Evolutionary conservation across 1,139 yeast species (phyloP), one percentile per base, ranked within the genome.

Genomic region (Lodderomyces theae): DNA sequence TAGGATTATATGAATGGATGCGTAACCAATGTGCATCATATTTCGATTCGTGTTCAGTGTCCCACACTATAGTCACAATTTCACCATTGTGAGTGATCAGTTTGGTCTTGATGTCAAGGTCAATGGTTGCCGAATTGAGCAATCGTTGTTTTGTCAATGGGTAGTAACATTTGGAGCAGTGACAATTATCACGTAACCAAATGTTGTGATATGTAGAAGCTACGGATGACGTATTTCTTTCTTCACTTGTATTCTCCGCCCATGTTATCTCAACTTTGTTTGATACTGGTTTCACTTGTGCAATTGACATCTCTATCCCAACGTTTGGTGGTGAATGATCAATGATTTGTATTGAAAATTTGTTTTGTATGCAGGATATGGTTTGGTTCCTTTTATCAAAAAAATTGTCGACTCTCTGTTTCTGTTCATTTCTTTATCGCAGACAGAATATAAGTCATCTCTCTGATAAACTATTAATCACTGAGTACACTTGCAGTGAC

Each of bases 121-220:
- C 74, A 40, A 80, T 76, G 11, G 61, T 57, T 47, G 80, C 80
- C 9, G 86, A 78, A 52, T 82, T 79, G 38, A 80, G 67, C 15
- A 82, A 61, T 36, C 90, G 62, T 58, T 84, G 92, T 51, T 78
- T 80, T 19, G 90, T 84, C 39, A 65, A 59, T 2, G 72, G 65
- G 52, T 78, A 82, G 60, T 72, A 80, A 58, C 88, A 82, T 19
- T 67, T 52, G n/a, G 64, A 60, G 51, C 88, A 82, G 44, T 76
- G 85, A 53, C 90, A 84, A 51, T 78, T 75, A 57, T 84, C 92
- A 39, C 90, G 65, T 23, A 84, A 66, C 89, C 89, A 83, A 42
- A 83, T 68, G 57, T 73, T 60, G 57, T 80, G 84, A 56, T 50
- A 72, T 15, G 35, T 48, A 8, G 64, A 53, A n/a, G 29, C n/a